These are phyloP conservation scores for Esteya vermicola DNA, from an alignment of 2,329 filamentous ascomycete species.

Conservation along the genomic window DNA sequence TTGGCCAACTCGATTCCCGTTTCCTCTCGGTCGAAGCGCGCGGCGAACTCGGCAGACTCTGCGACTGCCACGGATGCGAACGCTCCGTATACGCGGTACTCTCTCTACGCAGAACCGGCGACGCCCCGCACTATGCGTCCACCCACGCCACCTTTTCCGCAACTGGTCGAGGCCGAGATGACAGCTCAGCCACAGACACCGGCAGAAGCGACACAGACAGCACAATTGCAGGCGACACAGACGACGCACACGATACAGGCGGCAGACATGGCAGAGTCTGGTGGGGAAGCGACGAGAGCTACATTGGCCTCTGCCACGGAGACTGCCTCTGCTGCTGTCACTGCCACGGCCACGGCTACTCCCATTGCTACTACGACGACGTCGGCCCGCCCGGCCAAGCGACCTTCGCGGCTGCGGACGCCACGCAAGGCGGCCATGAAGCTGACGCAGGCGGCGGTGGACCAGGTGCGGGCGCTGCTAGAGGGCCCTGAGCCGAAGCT, in stretches of 20 bases:
- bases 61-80: slow-evolving; percentile 4
- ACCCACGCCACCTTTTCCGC: slow-evolving; percentile 4
- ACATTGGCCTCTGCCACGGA: too few relatives aligned
- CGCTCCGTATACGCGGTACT: slow-evolving; percentile 8
- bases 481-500: slow-evolving; percentile 81
- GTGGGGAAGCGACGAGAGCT: too few relatives aligned
- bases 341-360: neutral
- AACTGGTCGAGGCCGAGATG: too few relatives aligned
- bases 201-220: too few relatives aligned
- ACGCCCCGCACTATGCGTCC: slow-evolving; percentile 5
- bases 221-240: too few relatives aligned
- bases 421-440: slow-evolving; percentile 86
- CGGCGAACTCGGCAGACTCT: neutral
- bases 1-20: too few relatives aligned
- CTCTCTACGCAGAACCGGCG: slow-evolving; percentile 3
- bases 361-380: too few relatives aligned
- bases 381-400: slow-evolving; percentile 23
- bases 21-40: too few relatives aligned
- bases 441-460: slow-evolving; percentile 65
- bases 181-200: too few relatives aligned
- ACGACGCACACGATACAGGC: too few relatives aligned
- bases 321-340: too few relatives aligned
- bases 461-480: slow-evolving; percentile 62
- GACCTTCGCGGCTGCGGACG: slow-evolving; percentile 43
- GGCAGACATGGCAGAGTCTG: too few relatives aligned